These are phyloP conservation scores for Pseudophaeomoniella oleicola DNA, from an alignment of 2,329 filamentous ascomycete genomes.

Conservation along the genomic window DNA sequence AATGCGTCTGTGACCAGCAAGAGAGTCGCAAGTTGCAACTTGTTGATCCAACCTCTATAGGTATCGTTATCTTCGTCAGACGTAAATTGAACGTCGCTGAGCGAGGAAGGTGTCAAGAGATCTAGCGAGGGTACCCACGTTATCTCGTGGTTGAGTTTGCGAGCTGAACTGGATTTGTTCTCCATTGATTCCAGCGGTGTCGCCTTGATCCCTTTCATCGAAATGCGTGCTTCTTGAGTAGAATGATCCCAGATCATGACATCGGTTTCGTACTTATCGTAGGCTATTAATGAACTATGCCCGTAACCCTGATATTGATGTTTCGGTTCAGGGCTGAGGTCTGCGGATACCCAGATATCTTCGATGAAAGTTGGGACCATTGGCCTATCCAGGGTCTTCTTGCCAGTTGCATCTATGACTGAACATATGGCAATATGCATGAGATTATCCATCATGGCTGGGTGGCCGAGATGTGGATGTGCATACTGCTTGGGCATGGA, in stretches of 20 bases:
- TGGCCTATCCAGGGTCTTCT: neutral
- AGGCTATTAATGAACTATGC: constrained; percentile 10
- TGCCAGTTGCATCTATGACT: constrained; percentile 4
- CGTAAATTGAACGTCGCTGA: constrained; percentile 6
- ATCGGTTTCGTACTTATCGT: constrained; percentile 10
- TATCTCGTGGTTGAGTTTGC: constrained; percentile 13
- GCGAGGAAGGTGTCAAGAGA: constrained; percentile 9
- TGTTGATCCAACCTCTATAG: constrained; percentile 10
- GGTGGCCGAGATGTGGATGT: constrained; percentile 15
- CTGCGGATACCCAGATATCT: constrained; percentile 8
- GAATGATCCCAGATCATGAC: constrained; percentile 11
- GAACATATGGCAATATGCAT: constrained; percentile 16
- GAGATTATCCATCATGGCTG: constrained; percentile 16
- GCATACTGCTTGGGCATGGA: neutral
- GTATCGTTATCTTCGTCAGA: constrained; percentile 3
- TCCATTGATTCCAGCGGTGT: constrained; percentile 14
- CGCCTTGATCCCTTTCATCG: constrained; percentile 14
- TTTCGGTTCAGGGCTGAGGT: constrained; percentile 9
- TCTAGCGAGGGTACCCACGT: constrained; percentile 15
- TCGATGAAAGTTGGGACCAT: constrained; percentile 13
- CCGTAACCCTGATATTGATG: constrained; percentile 14
- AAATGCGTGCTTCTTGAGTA: constrained; percentile 7
- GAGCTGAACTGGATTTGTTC: constrained; percentile 5
- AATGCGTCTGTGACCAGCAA: constrained; percentile 17
- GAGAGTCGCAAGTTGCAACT: constrained; percentile 16